These are phyloP conservation scores for Colletotrichum liriopes DNA, from an alignment of 2,329 filamentous ascomycete species.

Conservation along the genomic window DNA sequence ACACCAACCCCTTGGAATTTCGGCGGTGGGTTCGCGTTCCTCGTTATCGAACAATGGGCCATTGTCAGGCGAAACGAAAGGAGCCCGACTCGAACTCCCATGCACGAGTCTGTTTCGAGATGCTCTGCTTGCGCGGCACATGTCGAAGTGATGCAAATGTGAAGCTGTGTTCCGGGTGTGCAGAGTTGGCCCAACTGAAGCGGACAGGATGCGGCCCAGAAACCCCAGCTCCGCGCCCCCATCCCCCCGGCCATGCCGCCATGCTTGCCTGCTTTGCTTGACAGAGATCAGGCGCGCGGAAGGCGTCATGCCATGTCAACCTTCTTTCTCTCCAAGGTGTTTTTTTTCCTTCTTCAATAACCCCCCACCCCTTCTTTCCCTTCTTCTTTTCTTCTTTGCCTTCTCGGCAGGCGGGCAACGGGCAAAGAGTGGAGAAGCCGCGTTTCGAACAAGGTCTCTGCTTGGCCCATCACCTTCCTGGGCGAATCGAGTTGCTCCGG, in stretches of 20 bases:
- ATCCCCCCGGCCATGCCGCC: background rate
- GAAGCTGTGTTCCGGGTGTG: constrained; percentile 4
- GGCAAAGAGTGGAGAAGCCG: constrained; percentile 9
- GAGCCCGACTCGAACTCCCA: background rate
- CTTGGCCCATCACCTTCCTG: background rate
- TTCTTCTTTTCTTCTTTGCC: constrained; percentile 14
- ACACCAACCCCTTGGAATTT: constrained; percentile 30
- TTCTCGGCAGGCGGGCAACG: background rate
- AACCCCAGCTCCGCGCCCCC: background rate
- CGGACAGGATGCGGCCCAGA: constrained; percentile 4
- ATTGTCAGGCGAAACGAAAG: constrained; percentile 8
- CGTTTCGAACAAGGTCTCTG: background rate
- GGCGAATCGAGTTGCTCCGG: background rate
- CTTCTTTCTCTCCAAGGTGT: background rate
- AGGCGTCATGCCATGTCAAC: constrained; percentile 24
- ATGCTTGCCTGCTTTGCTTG: background rate
- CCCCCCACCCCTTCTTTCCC: background rate
- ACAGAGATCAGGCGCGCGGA: constrained; percentile 12
- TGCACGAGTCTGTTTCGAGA: background rate
- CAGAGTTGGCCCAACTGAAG: constrained; percentile 11
- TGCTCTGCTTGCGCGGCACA: background rate
- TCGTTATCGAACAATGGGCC: constrained; percentile 5
- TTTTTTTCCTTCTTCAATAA: background rate
- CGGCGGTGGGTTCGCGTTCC: background rate
- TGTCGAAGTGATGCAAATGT: constrained; percentile 8